Conservation (phyloP, 495 filamentous ascomycete species). For the Aspergillus panamensis region DNA sequence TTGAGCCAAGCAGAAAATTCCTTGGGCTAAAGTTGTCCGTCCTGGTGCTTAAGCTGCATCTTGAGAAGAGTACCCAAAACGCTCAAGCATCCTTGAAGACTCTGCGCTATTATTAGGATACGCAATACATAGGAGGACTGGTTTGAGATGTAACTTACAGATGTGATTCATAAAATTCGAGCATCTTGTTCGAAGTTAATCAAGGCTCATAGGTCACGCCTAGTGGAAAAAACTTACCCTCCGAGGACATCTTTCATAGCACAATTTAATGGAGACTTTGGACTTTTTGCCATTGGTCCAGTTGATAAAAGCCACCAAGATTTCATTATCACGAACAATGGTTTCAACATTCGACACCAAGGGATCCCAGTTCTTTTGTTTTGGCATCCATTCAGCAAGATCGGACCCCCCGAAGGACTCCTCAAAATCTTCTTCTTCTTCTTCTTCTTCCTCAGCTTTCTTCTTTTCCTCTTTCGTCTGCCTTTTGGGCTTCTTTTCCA, state of each 20-base stretch:
- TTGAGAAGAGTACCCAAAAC: background rate
- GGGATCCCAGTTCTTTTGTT: slow-evolving; percentile 55
- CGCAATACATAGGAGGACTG: background rate
- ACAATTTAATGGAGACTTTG: slow-evolving; percentile 34
- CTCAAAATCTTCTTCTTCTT: slow-evolving; percentile 20
- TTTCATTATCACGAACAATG: slow-evolving; percentile 47
- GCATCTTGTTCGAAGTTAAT: slow-evolving; percentile 36
- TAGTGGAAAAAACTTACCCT: slow-evolving; percentile 23
- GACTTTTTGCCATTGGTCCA: slow-evolving; percentile 53
- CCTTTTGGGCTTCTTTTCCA: slow-evolving; percentile 10
- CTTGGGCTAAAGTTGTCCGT: background rate
- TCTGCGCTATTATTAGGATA: slow-evolving; percentile 28
- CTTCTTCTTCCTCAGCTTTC: slow-evolving; percentile 3
- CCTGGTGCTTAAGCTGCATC: background rate
- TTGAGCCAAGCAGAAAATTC: background rate
- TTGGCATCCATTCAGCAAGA: slow-evolving; percentile 43
- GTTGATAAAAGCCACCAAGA: slow-evolving; percentile 49
- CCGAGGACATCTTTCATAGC: slow-evolving; percentile 41
- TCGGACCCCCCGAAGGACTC: slow-evolving; percentile 11
- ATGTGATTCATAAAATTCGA: slow-evolving; percentile 46
- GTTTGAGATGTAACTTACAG: slow-evolving; percentile 31
- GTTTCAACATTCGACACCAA: slow-evolving; percentile 54
- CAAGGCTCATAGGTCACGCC: background rate
- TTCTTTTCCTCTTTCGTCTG: slow-evolving; percentile 16
- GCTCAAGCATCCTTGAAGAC: slow-evolving; percentile 36